Base-by-base conservation (phyloP, 2,329 filamentous ascomycete species). In the Beauveria pseudobassiana region DNA sequence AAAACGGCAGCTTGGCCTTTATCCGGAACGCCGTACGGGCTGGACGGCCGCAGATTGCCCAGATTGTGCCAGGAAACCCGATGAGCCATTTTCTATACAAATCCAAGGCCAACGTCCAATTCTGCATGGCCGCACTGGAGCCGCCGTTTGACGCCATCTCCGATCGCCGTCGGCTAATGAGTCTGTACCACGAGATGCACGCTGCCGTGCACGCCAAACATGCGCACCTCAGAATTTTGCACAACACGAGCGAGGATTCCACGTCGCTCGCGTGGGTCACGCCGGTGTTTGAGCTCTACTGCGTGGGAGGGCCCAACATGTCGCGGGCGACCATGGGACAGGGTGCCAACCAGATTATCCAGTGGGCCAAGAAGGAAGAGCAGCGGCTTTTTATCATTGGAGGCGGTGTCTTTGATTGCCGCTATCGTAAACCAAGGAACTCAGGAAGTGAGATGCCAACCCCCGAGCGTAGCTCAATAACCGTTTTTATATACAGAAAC, bases 41-140 rank as follows among this genome's bases (percentile, higher is more conserved):
- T 40, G 91, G 92, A 12, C 88, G 93, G 10, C 87, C 90, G 1
- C 79, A 77, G 28, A 83, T 88, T 62, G 83, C 85, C 18, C 88
- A 95, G 63, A 87, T 99, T 63, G 83, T 92, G 1, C 90, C 92
- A 0, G 90, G 89, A 26, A 90, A 88, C 18, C 87, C 89, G 38
- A 78, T 98, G 58, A 87, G 89, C 67, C 95, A 99, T 77, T 99
- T 98, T 71, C 77, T 99, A 20, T 99, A 96, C 81, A 99, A 98
- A 75, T 96, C 91, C 18, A 85, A 91, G 63, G 87, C 88, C 22
- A 96, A 99, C 68, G 95, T 99, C 30, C 96, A 99, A 73, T 99
- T 97, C 74, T 89, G 86, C 67, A 96, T 96, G 91, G 89, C 93
- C 1, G 87, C 90, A 0, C 88, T 91, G 64, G 80, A 85, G 10